Percentiles rank a stretch among this genome's conserved stretches.
Evolutionary conservation across 2,329 filamentous ascomycete genomes (phyloP).

Genomic region (Ophiocordyceps camponoti-leonardi): DNA sequence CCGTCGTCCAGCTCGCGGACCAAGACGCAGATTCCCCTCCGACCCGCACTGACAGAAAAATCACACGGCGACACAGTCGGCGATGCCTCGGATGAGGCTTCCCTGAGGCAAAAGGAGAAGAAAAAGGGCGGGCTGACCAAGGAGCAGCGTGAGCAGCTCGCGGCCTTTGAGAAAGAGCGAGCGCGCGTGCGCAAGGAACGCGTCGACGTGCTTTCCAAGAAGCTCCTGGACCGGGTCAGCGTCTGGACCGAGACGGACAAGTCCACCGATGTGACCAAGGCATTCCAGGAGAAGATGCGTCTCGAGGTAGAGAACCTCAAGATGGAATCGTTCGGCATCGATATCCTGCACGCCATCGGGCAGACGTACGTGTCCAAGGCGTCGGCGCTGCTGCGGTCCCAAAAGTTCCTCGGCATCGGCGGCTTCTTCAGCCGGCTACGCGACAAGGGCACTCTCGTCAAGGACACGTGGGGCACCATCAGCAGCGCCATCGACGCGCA

Average conservation of each 20-base stretch:
- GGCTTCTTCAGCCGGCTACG: slow-evolving; percentile 90
- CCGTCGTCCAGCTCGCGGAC: slow-evolving; percentile 25
- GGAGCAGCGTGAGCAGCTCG: slow-evolving; percentile 84
- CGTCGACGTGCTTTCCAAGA: slow-evolving; percentile 66
- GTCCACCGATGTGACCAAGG: slow-evolving; percentile 61
- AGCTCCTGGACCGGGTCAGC: slow-evolving; percentile 76
- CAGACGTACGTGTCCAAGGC: slow-evolving; percentile 81
- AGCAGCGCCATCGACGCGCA: slow-evolving; percentile 92
- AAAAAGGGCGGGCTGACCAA: slow-evolving; percentile 76
- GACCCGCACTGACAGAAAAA: slow-evolving; percentile 76
- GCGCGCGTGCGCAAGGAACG: slow-evolving; percentile 74
- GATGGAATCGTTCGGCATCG: slow-evolving; percentile 96
- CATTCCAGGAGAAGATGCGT: slow-evolving; percentile 86
- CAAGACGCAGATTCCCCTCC: slow-evolving; percentile 47
- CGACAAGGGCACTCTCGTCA: slow-evolving; percentile 91
- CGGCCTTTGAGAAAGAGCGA: slow-evolving; percentile 76
- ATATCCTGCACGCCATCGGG: slow-evolving; percentile 90
- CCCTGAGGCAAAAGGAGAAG: slow-evolving; percentile 41
- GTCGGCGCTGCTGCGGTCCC: slow-evolving; percentile 74
- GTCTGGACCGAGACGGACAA: slow-evolving; percentile 98
- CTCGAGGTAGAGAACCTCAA: slow-evolving; percentile 96
- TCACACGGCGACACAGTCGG: slow-evolving; percentile 30
- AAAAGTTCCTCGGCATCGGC: slow-evolving; percentile 91
- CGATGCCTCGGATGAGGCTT: slow-evolving; percentile 26
- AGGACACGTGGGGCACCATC: slow-evolving; percentile 98